These are phyloP conservation scores for Zea luxurians DNA, from an alignment of 176 grass and related monocot genomes.

Conservation along the genomic window DNA sequence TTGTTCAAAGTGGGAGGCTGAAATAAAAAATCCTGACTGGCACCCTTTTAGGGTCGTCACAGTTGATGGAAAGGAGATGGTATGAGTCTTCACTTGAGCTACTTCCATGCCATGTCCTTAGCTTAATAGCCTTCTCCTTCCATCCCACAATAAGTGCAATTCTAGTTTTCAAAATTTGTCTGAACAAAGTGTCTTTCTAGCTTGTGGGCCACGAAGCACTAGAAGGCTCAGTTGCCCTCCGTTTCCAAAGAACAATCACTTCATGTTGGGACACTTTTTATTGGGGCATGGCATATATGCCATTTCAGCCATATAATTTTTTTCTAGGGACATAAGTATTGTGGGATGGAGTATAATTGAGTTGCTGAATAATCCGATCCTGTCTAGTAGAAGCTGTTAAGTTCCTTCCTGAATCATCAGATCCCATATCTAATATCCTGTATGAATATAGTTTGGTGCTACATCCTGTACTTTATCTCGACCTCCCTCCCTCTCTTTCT, in stretches of 20 bases:
- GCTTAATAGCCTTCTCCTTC: not conserved
- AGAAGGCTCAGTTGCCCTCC: not conserved
- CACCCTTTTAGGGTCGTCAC: conserved; percentile 57
- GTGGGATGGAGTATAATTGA: not conserved
- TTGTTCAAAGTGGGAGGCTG: conserved; percentile 74
- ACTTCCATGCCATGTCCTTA: not conserved
- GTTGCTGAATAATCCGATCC: not conserved
- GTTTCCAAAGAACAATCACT: not conserved
- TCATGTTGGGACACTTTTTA: not conserved
- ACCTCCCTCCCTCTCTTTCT: too few relatives aligned
- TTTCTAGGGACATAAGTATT: too few relatives aligned
- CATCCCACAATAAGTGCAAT: not conserved
- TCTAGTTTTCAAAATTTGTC: conserved; percentile 1
- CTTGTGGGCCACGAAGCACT: not conserved
- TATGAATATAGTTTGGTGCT: not conserved
- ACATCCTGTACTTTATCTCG: not conserved
- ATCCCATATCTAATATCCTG: conserved; percentile 13
- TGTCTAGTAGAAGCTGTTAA: not conserved
- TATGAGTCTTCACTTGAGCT: conserved; percentile 25
- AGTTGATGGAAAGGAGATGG: conserved; percentile 47
- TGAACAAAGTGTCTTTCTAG: not conserved
- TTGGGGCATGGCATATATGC: not conserved
- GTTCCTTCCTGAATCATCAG: not conserved
- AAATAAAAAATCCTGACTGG: conserved; percentile 65
- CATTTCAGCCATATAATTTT: not conserved